A percentile compares a stretch with the other conserved stretches of the same genome.
Evolutionary conservation across 2,329 filamentous ascomycete genomes (phyloP).

Genomic region (Cordyceps fumosorosea): DNA sequence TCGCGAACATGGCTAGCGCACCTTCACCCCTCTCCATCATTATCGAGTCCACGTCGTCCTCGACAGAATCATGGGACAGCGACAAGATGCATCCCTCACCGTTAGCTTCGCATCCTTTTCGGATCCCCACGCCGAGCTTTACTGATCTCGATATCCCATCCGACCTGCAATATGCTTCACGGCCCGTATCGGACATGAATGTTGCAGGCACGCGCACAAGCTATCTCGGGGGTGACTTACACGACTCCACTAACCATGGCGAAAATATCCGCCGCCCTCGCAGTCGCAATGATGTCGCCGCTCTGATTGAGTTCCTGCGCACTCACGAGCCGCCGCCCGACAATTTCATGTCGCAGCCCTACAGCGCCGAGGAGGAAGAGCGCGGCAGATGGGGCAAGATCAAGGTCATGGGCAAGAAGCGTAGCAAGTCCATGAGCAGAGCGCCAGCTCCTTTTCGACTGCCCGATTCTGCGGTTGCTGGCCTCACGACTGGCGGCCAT

Average conservation of each 20-base stretch:
- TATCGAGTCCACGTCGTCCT: conserved; percentile 1
- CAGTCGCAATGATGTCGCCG: conserved; percentile 24
- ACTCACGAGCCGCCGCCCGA: conserved; percentile 41
- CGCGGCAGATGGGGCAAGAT: conserved; percentile 36
- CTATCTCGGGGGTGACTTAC: conserved; percentile 13
- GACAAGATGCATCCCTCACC: conserved; percentile 11
- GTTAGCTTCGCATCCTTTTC: conserved; percentile 12
- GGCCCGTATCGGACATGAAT: not conserved
- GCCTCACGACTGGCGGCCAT: conserved; percentile 45
- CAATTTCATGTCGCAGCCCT: conserved; percentile 44
- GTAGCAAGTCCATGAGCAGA: conserved; percentile 29
- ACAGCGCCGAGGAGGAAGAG: conserved; percentile 22
- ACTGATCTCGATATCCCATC: conserved; percentile 10
- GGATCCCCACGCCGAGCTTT: conserved; percentile 7
- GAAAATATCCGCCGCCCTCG: not conserved
- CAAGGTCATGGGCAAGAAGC: conserved; percentile 30
- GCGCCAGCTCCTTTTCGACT: conserved; percentile 31
- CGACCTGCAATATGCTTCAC: not conserved
- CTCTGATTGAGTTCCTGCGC: conserved; percentile 43
- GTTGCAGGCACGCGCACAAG: conserved; percentile 8
- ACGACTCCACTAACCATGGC: not conserved
- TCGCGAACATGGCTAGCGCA: not conserved
- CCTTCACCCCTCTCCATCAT: conserved; percentile 8
- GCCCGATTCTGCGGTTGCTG: conserved; percentile 50
- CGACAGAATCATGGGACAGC: conserved; percentile 8